phyloP scores from a whole-genome alignment of 2,329 filamentous ascomycete species.

The Diaporthe sp. region DNA sequence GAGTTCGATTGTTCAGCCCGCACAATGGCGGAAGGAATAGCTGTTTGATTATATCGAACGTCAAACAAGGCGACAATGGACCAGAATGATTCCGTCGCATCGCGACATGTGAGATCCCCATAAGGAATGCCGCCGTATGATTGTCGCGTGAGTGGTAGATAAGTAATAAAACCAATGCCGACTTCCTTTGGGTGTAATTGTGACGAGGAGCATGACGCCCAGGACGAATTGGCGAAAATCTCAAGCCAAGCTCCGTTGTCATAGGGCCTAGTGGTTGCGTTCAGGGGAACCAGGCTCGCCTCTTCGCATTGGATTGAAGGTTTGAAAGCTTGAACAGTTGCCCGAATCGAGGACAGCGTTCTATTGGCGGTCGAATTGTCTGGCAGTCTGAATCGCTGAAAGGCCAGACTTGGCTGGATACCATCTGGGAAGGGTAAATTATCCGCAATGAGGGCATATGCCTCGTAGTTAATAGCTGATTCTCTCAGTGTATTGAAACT shows the following conservation, averaged over 20 bases:
- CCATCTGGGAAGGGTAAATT: not conserved
- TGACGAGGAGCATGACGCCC: not conserved
- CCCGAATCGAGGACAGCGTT: not conserved
- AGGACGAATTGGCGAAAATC: not conserved
- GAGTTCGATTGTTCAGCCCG: not conserved
- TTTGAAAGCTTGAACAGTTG: not conserved
- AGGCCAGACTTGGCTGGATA: not conserved
- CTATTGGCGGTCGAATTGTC: not conserved
- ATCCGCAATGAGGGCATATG: constrained; percentile 1
- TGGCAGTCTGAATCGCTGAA: not conserved
- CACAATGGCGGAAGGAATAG: not conserved
- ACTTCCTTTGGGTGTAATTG: not conserved
- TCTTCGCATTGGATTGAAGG: not conserved
- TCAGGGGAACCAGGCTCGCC: not conserved
- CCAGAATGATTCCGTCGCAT: not conserved
- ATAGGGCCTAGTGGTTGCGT: not conserved
- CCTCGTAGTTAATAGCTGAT: not conserved
- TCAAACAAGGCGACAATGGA: not conserved
- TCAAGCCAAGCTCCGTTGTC: not conserved
- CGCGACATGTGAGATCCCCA: not conserved
- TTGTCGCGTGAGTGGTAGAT: not conserved
- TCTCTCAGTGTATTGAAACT: not conserved
- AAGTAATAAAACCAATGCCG: not conserved
- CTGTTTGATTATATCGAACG: not conserved
- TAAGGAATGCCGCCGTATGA: not conserved